Conservation (phyloP, 352 stramenopile species). For the Pythium dissimile region DNA sequence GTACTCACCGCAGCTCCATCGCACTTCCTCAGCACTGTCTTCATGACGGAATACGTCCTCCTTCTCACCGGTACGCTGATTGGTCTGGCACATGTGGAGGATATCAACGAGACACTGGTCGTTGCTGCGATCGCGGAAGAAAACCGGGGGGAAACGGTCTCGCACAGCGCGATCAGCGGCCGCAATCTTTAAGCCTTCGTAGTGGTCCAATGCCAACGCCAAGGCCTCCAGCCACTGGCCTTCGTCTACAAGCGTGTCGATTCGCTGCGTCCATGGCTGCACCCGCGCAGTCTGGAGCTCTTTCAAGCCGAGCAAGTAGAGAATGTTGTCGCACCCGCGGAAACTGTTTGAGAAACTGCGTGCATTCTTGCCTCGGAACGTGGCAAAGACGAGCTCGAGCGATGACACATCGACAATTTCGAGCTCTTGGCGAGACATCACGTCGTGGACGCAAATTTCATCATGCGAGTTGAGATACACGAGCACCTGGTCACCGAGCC, state of each 20-base stretch:
- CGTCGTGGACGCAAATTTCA: constrained; percentile 96
- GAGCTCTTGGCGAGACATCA: constrained; percentile 93
- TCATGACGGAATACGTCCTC: constrained; percentile 75
- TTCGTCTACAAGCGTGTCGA: constrained; percentile 93
- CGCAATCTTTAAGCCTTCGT: constrained; percentile 88
- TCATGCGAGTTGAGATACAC: constrained; percentile 94
- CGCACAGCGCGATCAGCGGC: constrained; percentile 75
- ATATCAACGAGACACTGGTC: constrained; percentile 89
- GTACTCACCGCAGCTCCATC: constrained; percentile 79
- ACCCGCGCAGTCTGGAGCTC: constrained; percentile 91
- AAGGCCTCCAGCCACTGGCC: constrained; percentile 97
- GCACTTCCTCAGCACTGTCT: constrained; percentile 75
- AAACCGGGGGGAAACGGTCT: constrained; percentile 83
- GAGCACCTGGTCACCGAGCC: constrained; percentile 94
- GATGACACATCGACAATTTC: constrained; percentile 94
- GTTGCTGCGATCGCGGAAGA: constrained; percentile 88
- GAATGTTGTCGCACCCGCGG: constrained; percentile 90
- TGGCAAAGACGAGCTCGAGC: constrained; percentile 93
- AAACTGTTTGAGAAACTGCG: constrained; percentile 88
- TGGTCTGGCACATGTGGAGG: constrained; percentile 88
- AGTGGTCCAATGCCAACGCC: constrained; percentile 94
- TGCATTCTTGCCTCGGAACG: constrained; percentile 81
- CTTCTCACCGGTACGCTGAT: constrained; percentile 84
- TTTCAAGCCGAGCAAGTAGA: constrained; percentile 92
- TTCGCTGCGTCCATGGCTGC: constrained; percentile 90